Base-by-base conservation (phyloP, 2,329 filamentous ascomycete species). In the Nigrospora sphaerica region DNA sequence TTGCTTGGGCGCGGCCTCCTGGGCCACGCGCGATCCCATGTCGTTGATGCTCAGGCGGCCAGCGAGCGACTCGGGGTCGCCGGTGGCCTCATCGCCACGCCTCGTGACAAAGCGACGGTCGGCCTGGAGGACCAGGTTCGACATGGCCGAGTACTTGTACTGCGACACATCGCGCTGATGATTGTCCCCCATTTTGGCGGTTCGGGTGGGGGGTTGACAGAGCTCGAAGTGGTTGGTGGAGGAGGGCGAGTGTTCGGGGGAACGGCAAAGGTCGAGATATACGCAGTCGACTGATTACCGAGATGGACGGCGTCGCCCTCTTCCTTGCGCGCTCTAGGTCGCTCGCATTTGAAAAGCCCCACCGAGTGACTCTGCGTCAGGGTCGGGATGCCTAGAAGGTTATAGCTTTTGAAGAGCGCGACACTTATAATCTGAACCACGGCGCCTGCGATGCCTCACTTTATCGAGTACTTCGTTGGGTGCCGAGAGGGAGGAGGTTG, bases 131-230 rank as follows among this genome's bases (percentile, higher is more conserved):
- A 98, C 93, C 89, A 98, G 86, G 83, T 98, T 98, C 74, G 93
- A 98, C 93, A 98, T 97, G 69, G 88, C 90, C 83, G 90, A 90
- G 81, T 96, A 95, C 72, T 96, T 96, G 80, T 95, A 96, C 72
- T 95, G 91, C 69, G 89, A 91, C 62, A 95, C 87, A 85, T 93
- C 82, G 69, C 80, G 81, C 62, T 84, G 75, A 67, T 81, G 76
- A 67, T 55, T 53, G 48, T 84, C 86, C 68, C 86, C 78, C 88
- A 92, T 91, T 48, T 65, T 77, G 42, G 12, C 42, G 33, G 33
- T 37, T 44, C 19, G 16, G 16, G 32, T 42, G 18, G 16, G n/a
- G 40, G 17, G 6, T 36, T 4, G 23, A 34, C 31, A 40, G 42
- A 32, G 39, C 46, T 52, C 39, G 36, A 47, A 40, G 47, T 54